Evolutionary conservation across 495 filamentous ascomycete genomes (phyloP), one percentile per base, ranked within the genome.

Genomic region (Pyrenula aspistea): DNA sequence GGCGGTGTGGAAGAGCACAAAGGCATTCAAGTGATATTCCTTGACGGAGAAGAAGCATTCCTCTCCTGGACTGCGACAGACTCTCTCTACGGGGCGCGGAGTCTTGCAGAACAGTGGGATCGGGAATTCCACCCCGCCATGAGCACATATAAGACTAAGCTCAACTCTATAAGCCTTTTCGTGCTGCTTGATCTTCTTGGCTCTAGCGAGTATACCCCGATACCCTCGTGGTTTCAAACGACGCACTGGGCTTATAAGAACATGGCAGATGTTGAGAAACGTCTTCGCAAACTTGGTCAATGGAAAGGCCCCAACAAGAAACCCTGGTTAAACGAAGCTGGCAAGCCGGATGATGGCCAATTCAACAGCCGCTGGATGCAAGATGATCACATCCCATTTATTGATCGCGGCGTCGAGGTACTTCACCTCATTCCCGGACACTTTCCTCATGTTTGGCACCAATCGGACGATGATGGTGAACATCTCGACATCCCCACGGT

Each of bases 11-110:
- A 85, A 22, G 85, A 87, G 61, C 82, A 88, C 55, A 83, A 81
- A 63, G 93, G 93, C 4, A 78, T 98, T 25, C 93, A 97, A 75
- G 83, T 98, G 48, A 60, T 98, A 23, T 80, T 97, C 53, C 68
- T 98, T 22, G 93, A 98, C 68, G 93, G 93, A 2, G 93, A 98
- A 72, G 93, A 98, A 70, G 90, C 93, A 1, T 97, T 95, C 68
- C 63, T 79, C 48, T 60, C 57, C 1, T 98, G 93, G 93, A 84
- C 83, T 12, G 77, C 75, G 51, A 78, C 70, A 0, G 93, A 98
- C 69, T 92, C 87, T 2, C 69, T 95, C 3, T 98, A 97, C 62
- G 93, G 93, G 1, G 80, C 93, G 10, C 80, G 90, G 73, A 79
- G 87, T 4, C 70, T 95, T 24, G 89, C 90, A 15, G 79, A 84